Percentiles rank a stretch among this genome's conserved stretches.
Evolutionary conservation across 2,329 filamentous ascomycete species (phyloP).

Genomic region (Neonectria magnoliae): DNA sequence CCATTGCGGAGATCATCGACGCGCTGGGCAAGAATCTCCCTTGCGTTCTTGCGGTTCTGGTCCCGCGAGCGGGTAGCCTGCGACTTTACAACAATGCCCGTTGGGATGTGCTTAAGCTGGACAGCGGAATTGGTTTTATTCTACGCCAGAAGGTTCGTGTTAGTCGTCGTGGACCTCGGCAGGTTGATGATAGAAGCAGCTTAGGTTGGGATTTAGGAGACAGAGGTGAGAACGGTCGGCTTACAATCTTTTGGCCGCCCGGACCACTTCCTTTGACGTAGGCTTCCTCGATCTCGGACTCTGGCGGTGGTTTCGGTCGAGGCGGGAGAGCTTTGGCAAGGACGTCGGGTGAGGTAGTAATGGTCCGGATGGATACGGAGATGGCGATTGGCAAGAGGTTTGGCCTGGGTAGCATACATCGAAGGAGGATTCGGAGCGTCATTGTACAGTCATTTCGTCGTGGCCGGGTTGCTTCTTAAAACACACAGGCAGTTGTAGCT

Average conservation of each 20-base stretch:
- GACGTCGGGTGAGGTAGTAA: conserved; percentile 45
- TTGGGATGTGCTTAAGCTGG: conserved; percentile 89
- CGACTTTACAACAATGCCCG: conserved; percentile 91
- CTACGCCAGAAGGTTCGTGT: conserved; percentile 49
- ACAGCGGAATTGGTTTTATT: conserved; percentile 98
- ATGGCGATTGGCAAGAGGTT: conserved; percentile 1
- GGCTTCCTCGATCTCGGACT: conserved; percentile 81
- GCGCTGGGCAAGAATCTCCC: conserved; percentile 78
- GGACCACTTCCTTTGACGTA: conserved; percentile 94
- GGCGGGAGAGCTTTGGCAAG: conserved; percentile 73
- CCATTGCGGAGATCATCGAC: conserved; percentile 80
- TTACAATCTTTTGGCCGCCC: conserved; percentile 93
- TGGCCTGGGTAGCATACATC: conserved; percentile 8
- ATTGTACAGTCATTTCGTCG: conserved; percentile 17
- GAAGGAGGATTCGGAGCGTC: conserved; percentile 21
- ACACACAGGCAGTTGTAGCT: not conserved
- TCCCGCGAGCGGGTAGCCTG: conserved; percentile 88
- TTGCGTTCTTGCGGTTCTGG: conserved; percentile 88
- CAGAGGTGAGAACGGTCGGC: conserved; percentile 31
- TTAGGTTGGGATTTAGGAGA: not conserved
- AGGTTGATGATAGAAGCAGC: not conserved
- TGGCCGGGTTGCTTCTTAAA: not conserved
- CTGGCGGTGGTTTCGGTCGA: conserved; percentile 75
- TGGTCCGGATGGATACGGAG: conserved; percentile 33
- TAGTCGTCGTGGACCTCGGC: not conserved